phyloP scores from a whole-genome alignment of 192 early-diverging fungal species.

The Rhizophlyctis rosea region DNA sequence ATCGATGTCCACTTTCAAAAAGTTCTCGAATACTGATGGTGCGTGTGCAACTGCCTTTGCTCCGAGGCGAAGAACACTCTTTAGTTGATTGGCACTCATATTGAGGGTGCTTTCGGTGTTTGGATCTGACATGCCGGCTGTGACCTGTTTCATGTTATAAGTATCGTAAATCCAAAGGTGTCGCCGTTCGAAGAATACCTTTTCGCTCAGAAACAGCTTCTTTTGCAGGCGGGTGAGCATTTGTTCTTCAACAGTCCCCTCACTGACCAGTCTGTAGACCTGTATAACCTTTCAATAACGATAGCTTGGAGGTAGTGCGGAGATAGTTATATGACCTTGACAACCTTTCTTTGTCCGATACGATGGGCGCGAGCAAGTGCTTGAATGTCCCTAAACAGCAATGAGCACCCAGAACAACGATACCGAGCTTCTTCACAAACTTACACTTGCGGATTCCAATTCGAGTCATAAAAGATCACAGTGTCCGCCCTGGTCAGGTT shows the following conservation, averaged over 20 bases:
- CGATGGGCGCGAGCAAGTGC: conserved; percentile 77
- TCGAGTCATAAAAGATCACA: conserved; percentile 82
- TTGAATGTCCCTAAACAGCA: conserved; percentile 26
- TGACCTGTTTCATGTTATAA: too few relatives aligned
- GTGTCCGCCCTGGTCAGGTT: conserved; percentile 93
- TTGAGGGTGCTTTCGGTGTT: conserved; percentile 14
- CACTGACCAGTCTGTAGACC: conserved; percentile 63
- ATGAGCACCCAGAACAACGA: not conserved
- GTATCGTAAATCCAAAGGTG: not conserved
- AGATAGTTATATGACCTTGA: conserved; percentile 37
- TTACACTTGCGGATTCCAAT: conserved; percentile 75
- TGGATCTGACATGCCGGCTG: conserved; percentile 24
- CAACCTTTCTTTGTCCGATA: conserved; percentile 79
- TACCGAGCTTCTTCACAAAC: conserved; percentile 9
- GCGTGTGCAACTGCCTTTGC: conserved; percentile 20
- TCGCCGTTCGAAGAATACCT: conserved; percentile 8
- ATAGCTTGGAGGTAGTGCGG: too few relatives aligned
- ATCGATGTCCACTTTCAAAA: conserved; percentile 18
- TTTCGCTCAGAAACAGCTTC: conserved; percentile 53
- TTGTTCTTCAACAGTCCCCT: conserved; percentile 73
- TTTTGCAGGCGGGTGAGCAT: conserved; percentile 57
- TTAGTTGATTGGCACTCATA: conserved; percentile 28
- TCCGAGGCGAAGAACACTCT: conserved; percentile 36
- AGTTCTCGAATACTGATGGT: conserved; percentile 13
- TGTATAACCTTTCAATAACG: too few relatives aligned